These are phyloP conservation scores for Hawksworthiomyces lignivorus DNA, from an alignment of 2,329 filamentous ascomycete genomes.

Conservation along the genomic window DNA sequence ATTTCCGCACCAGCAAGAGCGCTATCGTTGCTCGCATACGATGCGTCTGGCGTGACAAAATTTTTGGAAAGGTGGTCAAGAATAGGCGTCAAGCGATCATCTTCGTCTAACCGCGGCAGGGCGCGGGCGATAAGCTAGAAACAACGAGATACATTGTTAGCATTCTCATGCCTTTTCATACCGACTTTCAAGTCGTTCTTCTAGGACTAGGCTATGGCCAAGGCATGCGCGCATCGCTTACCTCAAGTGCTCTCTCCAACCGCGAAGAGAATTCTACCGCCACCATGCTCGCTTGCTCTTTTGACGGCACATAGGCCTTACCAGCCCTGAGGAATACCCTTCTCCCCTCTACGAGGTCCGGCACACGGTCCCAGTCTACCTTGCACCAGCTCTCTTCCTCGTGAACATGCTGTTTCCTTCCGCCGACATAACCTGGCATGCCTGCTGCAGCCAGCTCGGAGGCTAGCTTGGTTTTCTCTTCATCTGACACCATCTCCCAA, in stretches of 20 bases:
- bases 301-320: slow-evolving; percentile 83
- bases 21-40: slow-evolving; percentile 57
- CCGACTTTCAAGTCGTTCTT: no score
- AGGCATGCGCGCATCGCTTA: slow-evolving; percentile 37
- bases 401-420: slow-evolving; percentile 30
- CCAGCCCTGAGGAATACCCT: slow-evolving; percentile 70
- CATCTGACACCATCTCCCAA: slow-evolving; percentile 74
- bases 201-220: no score
- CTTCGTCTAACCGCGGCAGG: slow-evolving; percentile 86
- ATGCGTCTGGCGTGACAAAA: slow-evolving; percentile 84
- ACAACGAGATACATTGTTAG: background rate
- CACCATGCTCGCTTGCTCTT: slow-evolving; percentile 84
- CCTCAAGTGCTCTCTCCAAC: slow-evolving; percentile 77
- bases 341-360: slow-evolving; percentile 76
- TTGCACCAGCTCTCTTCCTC: slow-evolving; percentile 93
- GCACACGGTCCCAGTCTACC: slow-evolving; percentile 89
- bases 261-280: slow-evolving; percentile 75
- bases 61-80: slow-evolving; percentile 82
- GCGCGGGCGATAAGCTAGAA: slow-evolving; percentile 76
- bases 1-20: slow-evolving; percentile 65
- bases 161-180: slow-evolving; percentile 9
- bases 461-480: slow-evolving; percentile 62
- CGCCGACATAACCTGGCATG: slow-evolving; percentile 25
- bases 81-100: slow-evolving; percentile 72
- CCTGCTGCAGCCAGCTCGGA: slow-evolving; percentile 52